These are phyloP conservation scores for Poa annua DNA, from an alignment of 176 grass and related monocot genomes.

Conservation along the genomic window DNA sequence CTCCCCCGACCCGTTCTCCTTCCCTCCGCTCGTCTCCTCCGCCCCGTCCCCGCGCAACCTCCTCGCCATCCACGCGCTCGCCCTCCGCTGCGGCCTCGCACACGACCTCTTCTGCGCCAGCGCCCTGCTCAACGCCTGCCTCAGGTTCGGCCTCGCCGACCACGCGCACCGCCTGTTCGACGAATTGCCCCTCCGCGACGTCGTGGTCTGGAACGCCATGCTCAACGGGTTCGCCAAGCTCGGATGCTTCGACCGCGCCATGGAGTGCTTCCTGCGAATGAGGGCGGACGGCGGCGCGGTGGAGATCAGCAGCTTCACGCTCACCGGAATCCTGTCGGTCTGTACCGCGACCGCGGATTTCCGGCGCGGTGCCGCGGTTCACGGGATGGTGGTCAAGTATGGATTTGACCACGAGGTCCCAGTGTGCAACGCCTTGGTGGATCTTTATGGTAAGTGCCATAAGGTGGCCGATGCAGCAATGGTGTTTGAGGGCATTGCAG, in stretches of 20 bases:
- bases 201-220: constrained; percentile 71
- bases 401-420: constrained; percentile 43
- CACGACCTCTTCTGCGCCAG: constrained; percentile 65
- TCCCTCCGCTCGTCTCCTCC: constrained; percentile 42
- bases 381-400: constrained; percentile 52
- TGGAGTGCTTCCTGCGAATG: constrained; percentile 60
- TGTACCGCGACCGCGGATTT: constrained; percentile 54
- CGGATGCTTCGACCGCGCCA: constrained; percentile 51
- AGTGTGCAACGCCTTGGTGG: constrained; percentile 54
- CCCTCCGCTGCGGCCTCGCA: constrained; percentile 41
- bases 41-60: constrained; percentile 20
- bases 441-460: constrained; percentile 78
- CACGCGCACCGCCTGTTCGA: constrained; percentile 61
- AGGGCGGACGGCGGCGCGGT: constrained; percentile 41
- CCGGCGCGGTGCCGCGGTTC: constrained; percentile 33
- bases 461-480: constrained; percentile 33
- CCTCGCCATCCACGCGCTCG: constrained; percentile 48
- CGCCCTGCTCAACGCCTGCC: constrained; percentile 44
- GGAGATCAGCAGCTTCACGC: constrained; percentile 55
- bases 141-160: constrained; percentile 50
- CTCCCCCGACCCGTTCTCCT: constrained; percentile 56
- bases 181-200: constrained; percentile 51
- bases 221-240: constrained; percentile 59
- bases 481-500: constrained; percentile 58
- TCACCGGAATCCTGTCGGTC: constrained; percentile 62